Base-by-base conservation (phyloP, 768 basidiomycete species). In the Lactarius quietus region DNA sequence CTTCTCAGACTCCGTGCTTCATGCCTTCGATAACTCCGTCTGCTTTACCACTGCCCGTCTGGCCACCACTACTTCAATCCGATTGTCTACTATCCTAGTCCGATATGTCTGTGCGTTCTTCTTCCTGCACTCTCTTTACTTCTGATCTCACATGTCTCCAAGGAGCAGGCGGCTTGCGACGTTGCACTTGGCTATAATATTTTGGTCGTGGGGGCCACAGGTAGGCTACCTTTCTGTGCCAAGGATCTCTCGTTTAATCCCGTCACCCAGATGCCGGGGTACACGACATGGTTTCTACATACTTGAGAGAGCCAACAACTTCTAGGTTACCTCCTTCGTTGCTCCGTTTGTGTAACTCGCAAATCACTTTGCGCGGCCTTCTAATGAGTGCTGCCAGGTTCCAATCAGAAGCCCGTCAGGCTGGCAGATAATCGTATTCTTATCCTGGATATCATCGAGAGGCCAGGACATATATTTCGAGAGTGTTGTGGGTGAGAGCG, bases 401-500 rank as follows among this genome's bases (percentile, higher is more conserved):
- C 65, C 9, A 66, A 52, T 54, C 65, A 66, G 57, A 66, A 66
- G 38, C 15, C 28, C 38, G 17, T 62, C 8, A 58, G 7, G 14
- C 26, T 66, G 35, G 9, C 56, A 9, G 61, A 62, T 26, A 38
- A 62, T 54, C 61, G 65, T 31, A 38, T 66, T 33, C 51, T 66
- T 17, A 3, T 62, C 6, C 26, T 66, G 12, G 65, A 66, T 28
- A 56, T 66, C 26, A 62, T 62, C 26, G 51, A 54, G 51, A 62
- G 65, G 26, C 38, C 56, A 10, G 65, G 61, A 18, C 39, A 62
- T 18, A 53, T 66, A 29, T 66, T 66, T 29, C 48, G 61, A 28
- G 65, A 66, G 39, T 66, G 65, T 43, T 62, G 35, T 26, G 65
- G 65, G 65, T 62, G 54, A 58, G 57, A 35, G 35, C 17, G 0